These are phyloP conservation scores for Rhodotorula sp. DNA, from an alignment of 1,284 basidiomycete genomes.

Conservation along the genomic window DNA sequence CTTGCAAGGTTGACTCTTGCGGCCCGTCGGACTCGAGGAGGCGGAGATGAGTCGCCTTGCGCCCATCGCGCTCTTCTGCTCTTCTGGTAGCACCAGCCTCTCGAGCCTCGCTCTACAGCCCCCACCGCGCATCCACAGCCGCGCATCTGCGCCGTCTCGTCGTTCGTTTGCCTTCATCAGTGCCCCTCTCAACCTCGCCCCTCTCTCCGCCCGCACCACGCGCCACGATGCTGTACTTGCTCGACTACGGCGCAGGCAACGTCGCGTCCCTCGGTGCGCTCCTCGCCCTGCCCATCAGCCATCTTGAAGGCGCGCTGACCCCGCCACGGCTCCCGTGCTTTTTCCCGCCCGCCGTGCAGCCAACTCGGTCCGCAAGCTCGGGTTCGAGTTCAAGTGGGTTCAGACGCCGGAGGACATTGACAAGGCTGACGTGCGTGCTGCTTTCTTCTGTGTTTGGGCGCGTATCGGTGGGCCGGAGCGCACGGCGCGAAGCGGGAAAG, in stretches of 20 bases:
- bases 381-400: constrained; percentile 90
- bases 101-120: too few species aligned
- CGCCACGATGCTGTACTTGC: constrained; percentile 65
- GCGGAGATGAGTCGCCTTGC: too few species aligned
- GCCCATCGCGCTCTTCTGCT: too few species aligned
- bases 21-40: too few species aligned
- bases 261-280: constrained; percentile 65
- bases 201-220: background rate
- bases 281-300: background rate
- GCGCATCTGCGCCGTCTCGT: too few species aligned
- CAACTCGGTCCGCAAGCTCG: constrained; percentile 85
- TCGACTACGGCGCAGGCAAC: constrained; percentile 95
- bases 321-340: background rate
- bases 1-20: too few species aligned
- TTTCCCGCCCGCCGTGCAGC: constrained; percentile 54
- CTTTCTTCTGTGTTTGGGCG: background rate
- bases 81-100: too few species aligned
- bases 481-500: background rate
- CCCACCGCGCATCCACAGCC: too few species aligned
- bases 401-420: constrained; percentile 78
- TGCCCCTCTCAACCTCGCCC: background rate
- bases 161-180: background rate
- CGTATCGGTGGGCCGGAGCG: too few species aligned
- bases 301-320: background rate
- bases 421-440: constrained; percentile 80